A percentile compares a stretch with the other conserved stretches of the same genome.
Conservation (phyloP, 1,284 basidiomycete genomes). For the Tetrapyrgos nigripes region DNA sequence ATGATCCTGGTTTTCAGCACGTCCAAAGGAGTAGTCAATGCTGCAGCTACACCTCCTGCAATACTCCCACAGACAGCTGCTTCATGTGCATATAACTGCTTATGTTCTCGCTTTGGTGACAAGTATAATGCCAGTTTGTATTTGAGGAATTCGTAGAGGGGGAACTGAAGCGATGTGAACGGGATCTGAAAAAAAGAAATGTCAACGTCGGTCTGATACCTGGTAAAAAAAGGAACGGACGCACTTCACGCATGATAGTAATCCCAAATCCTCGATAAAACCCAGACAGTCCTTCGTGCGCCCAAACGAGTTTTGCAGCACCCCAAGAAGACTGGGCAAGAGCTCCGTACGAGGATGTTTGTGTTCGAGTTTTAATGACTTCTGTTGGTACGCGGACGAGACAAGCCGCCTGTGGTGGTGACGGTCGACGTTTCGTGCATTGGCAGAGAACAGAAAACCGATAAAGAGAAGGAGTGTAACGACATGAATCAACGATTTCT, state of each 20-base stretch:
- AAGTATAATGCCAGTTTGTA: slow-evolving; percentile 57
- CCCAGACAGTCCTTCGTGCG: slow-evolving; percentile 44
- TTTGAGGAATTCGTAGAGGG: slow-evolving; percentile 93
- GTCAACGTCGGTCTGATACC: not conserved
- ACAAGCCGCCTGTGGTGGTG: slow-evolving; percentile 76
- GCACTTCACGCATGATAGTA: slow-evolving; percentile 54
- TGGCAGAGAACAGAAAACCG: slow-evolving; percentile 2
- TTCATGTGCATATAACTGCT: slow-evolving; percentile 74
- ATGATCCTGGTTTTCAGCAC: slow-evolving; percentile 98
- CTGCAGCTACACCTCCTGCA: slow-evolving; percentile 91
- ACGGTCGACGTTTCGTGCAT: slow-evolving; percentile 14
- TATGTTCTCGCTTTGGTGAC: slow-evolving; percentile 48
- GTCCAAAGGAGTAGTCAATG: slow-evolving; percentile 93
- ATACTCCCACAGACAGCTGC: slow-evolving; percentile 92
- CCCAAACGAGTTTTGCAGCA: slow-evolving; percentile 43
- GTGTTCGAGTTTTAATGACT: slow-evolving; percentile 85
- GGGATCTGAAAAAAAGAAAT: slow-evolving; percentile 71
- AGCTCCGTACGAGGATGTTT: slow-evolving; percentile 52
- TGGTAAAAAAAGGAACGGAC: slow-evolving; percentile 7
- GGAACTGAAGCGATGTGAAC: slow-evolving; percentile 98
- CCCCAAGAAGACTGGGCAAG: slow-evolving; percentile 47
- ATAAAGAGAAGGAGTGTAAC: slow-evolving; percentile 12
- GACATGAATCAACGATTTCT: slow-evolving; percentile 1
- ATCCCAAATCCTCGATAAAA: slow-evolving; percentile 56
- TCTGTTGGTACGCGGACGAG: slow-evolving; percentile 94